Conservation (phyloP, 1,284 basidiomycete species). For the Caloboletus firmus region DNA sequence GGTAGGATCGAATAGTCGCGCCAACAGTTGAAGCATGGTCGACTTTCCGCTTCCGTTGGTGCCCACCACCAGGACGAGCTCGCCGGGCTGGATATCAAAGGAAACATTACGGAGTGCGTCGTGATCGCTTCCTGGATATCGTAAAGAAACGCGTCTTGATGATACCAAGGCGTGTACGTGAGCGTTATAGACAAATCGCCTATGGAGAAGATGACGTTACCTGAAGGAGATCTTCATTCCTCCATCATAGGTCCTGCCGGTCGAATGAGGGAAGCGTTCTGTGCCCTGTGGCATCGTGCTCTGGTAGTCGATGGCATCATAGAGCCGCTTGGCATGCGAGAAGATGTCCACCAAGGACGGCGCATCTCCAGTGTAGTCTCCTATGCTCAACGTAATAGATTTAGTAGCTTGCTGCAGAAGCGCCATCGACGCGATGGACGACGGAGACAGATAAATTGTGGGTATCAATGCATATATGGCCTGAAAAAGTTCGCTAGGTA, state of each 20-base stretch:
- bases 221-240: slow-evolving; percentile 42
- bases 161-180: not conserved
- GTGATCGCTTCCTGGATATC: slow-evolving; percentile 33
- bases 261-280: slow-evolving; percentile 19
- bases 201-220: slow-evolving; percentile 21
- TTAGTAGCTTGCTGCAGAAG: slow-evolving; percentile 21
- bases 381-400: slow-evolving; percentile 17
- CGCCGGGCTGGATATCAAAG: slow-evolving; percentile 44
- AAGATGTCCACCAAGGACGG: slow-evolving; percentile 14
- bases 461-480: slow-evolving; percentile 19
- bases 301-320: slow-evolving; percentile 28
- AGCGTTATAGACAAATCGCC: not conserved
- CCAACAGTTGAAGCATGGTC: slow-evolving; percentile 46
- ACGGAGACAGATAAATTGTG: slow-evolving; percentile 10
- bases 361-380: slow-evolving; percentile 1
- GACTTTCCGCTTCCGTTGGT: slow-evolving; percentile 52
- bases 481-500: slow-evolving; percentile 9
- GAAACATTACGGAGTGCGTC: slow-evolving; percentile 38
- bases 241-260: slow-evolving; percentile 7
- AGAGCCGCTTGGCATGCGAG: slow-evolving; percentile 26
- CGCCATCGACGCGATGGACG: slow-evolving; percentile 24
- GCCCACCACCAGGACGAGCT: slow-evolving; percentile 49
- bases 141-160: slow-evolving; percentile 42
- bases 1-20: slow-evolving; percentile 40
- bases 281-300: slow-evolving; percentile 21